phyloP scores from a whole-genome alignment of 805 yeast species.

The Teunomyces kruisii region DNA sequence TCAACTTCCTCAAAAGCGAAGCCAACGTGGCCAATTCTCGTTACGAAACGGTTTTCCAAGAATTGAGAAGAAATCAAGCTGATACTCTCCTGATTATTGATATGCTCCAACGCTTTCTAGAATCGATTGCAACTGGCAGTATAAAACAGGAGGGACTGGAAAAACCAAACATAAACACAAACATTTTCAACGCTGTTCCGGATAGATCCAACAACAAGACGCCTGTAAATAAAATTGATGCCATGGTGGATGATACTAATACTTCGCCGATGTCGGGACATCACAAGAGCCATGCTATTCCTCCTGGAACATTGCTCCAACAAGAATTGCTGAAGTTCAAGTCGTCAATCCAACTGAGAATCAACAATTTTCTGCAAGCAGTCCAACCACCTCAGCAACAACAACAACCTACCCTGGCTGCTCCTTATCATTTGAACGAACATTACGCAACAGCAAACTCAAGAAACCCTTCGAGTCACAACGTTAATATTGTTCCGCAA shows the following conservation, averaged over 20 bases:
- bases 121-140: background rate
- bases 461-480: constrained; percentile 16
- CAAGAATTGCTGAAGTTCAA: constrained; percentile 10
- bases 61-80: constrained; percentile 47
- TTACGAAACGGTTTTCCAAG: constrained; percentile 49
- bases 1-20: constrained; percentile 40
- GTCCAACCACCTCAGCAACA: background rate
- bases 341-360: constrained; percentile 8
- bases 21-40: constrained; percentile 42
- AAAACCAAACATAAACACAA: constrained; percentile 9
- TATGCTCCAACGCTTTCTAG: constrained; percentile 31
- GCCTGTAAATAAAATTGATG: constrained; percentile 15
- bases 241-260: constrained; percentile 10
- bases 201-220: constrained; percentile 25
- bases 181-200: constrained; percentile 13
- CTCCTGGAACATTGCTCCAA: background rate
- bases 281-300: constrained; percentile 1
- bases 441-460: background rate
- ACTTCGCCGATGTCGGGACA: constrained; percentile 15
- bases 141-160: constrained; percentile 5
- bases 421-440: constrained; percentile 11
- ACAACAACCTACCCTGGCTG: constrained; percentile 1
- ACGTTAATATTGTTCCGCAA: constrained; percentile 31
- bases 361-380: constrained; percentile 3
- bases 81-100: constrained; percentile 57